Conservation (phyloP, 768 basidiomycete species). For the Pleurotus salmoneostramineus region DNA sequence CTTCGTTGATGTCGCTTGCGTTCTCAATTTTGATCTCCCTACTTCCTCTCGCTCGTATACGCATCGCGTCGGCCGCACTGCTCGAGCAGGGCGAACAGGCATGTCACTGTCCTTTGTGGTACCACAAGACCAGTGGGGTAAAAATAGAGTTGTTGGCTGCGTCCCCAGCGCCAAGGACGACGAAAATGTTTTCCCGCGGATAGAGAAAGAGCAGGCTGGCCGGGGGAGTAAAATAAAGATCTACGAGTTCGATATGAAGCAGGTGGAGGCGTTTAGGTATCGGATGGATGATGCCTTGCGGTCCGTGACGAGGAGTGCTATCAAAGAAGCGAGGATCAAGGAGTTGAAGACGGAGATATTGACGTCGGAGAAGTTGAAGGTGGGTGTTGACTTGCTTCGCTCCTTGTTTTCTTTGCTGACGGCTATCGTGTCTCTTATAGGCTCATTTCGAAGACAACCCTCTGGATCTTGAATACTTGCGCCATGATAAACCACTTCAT, state of each 20-base stretch:
- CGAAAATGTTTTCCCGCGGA: slow-evolving; percentile 70
- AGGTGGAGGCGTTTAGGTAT: slow-evolving; percentile 97
- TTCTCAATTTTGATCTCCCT: slow-evolving; percentile 98
- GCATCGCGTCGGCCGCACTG: slow-evolving; percentile 94
- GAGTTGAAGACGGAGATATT: slow-evolving; percentile 92
- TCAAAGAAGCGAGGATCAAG: slow-evolving; percentile 90
- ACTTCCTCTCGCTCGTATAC: slow-evolving; percentile 83
- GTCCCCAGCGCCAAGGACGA: slow-evolving; percentile 71
- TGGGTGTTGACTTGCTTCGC: slow-evolving; percentile 25
- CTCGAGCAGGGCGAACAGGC: slow-evolving; percentile 91
- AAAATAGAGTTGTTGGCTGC: slow-evolving; percentile 68
- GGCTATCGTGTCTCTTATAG: slow-evolving; percentile 33
- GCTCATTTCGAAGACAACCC: slow-evolving; percentile 99
- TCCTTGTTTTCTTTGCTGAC: background rate
- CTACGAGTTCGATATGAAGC: slow-evolving; percentile 92
- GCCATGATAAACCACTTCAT: slow-evolving; percentile 93
- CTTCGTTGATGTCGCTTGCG: slow-evolving; percentile 95
- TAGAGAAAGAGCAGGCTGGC: slow-evolving; percentile 71
- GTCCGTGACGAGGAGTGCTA: slow-evolving; percentile 79
- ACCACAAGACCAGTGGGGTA: slow-evolving; percentile 61
- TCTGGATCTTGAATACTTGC: slow-evolving; percentile 83
- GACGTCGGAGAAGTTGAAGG: slow-evolving; percentile 96
- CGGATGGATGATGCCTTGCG: slow-evolving; percentile 95
- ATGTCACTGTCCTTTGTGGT: slow-evolving; percentile 91
- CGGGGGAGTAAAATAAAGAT: slow-evolving; percentile 68